A percentile compares a stretch with the other conserved stretches of the same genome.
phyloP scores from a whole-genome alignment of 208 protist species.

The Wallacemonas sp. region DNA sequence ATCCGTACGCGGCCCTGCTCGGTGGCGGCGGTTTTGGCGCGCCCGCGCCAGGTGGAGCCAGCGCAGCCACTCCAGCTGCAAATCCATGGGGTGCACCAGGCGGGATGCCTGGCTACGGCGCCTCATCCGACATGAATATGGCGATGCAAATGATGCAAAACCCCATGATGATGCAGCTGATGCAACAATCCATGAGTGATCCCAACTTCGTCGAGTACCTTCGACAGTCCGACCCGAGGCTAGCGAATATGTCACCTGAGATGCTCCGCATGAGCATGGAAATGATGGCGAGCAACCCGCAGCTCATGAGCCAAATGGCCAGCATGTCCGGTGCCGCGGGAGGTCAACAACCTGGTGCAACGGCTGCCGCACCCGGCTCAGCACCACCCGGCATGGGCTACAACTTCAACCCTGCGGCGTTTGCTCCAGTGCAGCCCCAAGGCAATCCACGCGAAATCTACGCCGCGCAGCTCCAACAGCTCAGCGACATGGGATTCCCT shows the following conservation, averaged over 20 bases:
- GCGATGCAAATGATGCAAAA: conserved; percentile 66
- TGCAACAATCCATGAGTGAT: conserved; percentile 59
- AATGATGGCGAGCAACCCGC: conserved; percentile 51
- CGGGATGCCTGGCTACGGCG: conserved; percentile 18
- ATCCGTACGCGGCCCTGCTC: conserved; percentile 75
- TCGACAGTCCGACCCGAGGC: conserved; percentile 43
- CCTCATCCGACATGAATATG: conserved; percentile 16
- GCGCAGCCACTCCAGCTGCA: too few relatives aligned
- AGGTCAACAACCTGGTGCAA: conserved; percentile 9
- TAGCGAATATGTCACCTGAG: conserved; percentile 43
- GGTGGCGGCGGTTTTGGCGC: conserved; percentile 34
- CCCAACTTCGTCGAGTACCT: conserved; percentile 70
- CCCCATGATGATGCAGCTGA: conserved; percentile 60
- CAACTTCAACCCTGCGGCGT: conserved; percentile 28
- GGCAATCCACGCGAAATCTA: conserved; percentile 82
- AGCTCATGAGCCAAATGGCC: conserved; percentile 28
- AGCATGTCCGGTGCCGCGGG: conserved; percentile 28
- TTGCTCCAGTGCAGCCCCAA: conserved; percentile 43
- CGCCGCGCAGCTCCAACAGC: conserved; percentile 85
- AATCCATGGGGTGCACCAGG: conserved; percentile 24
- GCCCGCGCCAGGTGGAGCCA: conserved; percentile 7
- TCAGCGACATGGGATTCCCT: conserved; percentile 92
- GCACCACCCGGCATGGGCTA: conserved; percentile 10
- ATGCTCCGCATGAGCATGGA: conserved; percentile 51
- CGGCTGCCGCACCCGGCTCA: not conserved